These are phyloP conservation scores for Macrolepiota fuliginosa DNA, from an alignment of 768 basidiomycete species.

Conservation along the genomic window DNA sequence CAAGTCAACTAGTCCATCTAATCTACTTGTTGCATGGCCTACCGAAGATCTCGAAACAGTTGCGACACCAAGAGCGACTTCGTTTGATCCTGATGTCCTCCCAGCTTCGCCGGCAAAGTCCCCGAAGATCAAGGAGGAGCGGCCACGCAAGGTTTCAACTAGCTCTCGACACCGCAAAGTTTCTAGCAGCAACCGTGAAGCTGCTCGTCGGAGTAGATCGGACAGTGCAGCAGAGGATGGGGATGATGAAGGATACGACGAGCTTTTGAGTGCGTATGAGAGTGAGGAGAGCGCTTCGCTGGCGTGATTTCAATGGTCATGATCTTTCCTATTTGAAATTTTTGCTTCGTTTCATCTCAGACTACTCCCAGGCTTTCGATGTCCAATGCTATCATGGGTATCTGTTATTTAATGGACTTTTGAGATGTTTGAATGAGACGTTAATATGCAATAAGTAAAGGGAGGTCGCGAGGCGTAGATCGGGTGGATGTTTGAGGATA, in stretches of 20 bases:
- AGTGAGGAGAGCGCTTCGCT: conserved; percentile 49
- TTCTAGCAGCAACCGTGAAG: conserved; percentile 40
- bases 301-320: background rate
- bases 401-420: no score
- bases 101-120: conserved; percentile 26
- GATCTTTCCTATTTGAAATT: background rate
- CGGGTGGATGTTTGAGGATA: no score
- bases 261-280: conserved; percentile 78
- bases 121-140: conserved; percentile 27
- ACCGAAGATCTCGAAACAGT: conserved; percentile 46
- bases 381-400: background rate
- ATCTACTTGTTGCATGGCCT: conserved; percentile 51
- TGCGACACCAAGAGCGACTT: conserved; percentile 55
- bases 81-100: conserved; percentile 38
- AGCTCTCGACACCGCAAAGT: conserved; percentile 44
- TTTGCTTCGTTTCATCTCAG: background rate
- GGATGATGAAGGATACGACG: conserved; percentile 76
- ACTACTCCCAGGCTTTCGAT: background rate
- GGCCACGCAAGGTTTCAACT: conserved; percentile 28
- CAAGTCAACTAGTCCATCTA: conserved; percentile 42
- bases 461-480: no score
- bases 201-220: conserved; percentile 32
- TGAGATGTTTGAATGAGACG: no score
- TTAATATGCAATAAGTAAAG: no score
- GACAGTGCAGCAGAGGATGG: conserved; percentile 75